Evolutionary conservation across 2,329 filamentous ascomycete species (phyloP).

Genomic region (Ophiostoma quercus): DNA sequence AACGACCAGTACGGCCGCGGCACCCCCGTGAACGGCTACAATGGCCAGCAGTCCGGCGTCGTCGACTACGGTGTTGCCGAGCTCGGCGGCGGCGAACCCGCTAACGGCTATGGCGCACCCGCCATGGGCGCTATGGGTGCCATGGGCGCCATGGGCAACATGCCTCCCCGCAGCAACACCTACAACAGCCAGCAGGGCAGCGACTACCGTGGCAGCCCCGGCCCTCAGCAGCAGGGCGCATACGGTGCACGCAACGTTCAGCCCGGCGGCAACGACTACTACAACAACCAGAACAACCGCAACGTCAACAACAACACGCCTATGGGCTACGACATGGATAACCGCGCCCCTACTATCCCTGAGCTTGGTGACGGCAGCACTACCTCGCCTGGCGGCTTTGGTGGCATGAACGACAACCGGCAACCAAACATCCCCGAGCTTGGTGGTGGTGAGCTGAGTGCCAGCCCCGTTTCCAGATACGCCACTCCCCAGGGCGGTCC

Average conservation of each 20-base stretch:
- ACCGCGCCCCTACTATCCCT: slow-evolving; percentile 11
- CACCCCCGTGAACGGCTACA: background rate
- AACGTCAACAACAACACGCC: slow-evolving; percentile 19
- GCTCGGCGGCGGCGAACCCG: slow-evolving; percentile 10
- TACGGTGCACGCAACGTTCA: slow-evolving; percentile 19
- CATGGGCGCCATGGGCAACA: slow-evolving; percentile 31
- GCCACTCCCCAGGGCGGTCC: slow-evolving; percentile 2
- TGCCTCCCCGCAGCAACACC: slow-evolving; percentile 25
- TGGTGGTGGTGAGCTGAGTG: slow-evolving; percentile 1
- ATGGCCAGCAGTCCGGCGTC: slow-evolving; percentile 29
- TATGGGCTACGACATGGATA: slow-evolving; percentile 20
- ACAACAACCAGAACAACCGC: slow-evolving; percentile 22
- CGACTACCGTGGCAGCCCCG: slow-evolving; percentile 25
- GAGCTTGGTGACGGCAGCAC: background rate
- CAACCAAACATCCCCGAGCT: slow-evolving; percentile 12
- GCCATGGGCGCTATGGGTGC: background rate
- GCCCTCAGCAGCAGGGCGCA: slow-evolving; percentile 22
- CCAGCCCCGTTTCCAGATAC: background rate
- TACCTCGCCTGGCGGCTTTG: background rate
- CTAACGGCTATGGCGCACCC: slow-evolving; percentile 31
- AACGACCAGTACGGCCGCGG: background rate
- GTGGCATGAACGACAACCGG: slow-evolving; percentile 20
- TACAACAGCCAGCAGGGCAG: slow-evolving; percentile 26
- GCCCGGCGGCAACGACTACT: slow-evolving; percentile 16
- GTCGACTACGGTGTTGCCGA: slow-evolving; percentile 35